Conservation (phyloP, 2,329 filamentous ascomycete species). For the Verticillium tricorpus region DNA sequence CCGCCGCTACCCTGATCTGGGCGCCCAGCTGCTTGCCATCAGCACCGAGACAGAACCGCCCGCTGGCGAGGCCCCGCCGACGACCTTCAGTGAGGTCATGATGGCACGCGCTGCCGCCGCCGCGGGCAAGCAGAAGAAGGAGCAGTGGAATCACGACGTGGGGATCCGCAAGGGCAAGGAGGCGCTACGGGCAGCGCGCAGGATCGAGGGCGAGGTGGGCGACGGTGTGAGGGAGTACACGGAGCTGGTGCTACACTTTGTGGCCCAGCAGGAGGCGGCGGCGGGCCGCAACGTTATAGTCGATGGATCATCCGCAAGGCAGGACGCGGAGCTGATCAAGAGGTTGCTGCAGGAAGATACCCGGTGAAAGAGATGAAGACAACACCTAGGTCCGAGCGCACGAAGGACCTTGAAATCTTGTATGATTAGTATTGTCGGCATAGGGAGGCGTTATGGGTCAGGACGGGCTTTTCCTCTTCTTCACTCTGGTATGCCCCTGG, state of each 20-base stretch:
- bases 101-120: conserved; percentile 10
- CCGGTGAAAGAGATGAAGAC: conserved; percentile 13
- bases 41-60: conserved; percentile 46
- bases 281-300: neutral
- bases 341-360: conserved; percentile 42
- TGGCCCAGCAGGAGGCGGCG: conserved; percentile 24
- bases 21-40: conserved; percentile 41
- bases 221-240: conserved; percentile 59
- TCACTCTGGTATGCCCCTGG: neutral
- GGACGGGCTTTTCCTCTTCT: neutral
- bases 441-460: neutral
- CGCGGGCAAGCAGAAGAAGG: conserved; percentile 22
- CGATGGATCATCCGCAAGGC: conserved; percentile 25
- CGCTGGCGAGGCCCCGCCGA: conserved; percentile 7
- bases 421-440: neutral
- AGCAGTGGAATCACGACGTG: conserved; percentile 53
- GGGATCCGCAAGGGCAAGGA: conserved; percentile 53
- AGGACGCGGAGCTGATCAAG: conserved; percentile 46
- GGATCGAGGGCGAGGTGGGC: conserved; percentile 47
- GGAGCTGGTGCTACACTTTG: conserved; percentile 48
- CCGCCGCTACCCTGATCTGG: conserved; percentile 45
- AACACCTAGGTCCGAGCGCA: neutral
- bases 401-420: neutral
- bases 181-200: conserved; percentile 45
- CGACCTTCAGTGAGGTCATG: conserved; percentile 13